These are phyloP conservation scores for Naganishia sp. DNA, from an alignment of 1,284 basidiomycete species.

Conservation along the genomic window DNA sequence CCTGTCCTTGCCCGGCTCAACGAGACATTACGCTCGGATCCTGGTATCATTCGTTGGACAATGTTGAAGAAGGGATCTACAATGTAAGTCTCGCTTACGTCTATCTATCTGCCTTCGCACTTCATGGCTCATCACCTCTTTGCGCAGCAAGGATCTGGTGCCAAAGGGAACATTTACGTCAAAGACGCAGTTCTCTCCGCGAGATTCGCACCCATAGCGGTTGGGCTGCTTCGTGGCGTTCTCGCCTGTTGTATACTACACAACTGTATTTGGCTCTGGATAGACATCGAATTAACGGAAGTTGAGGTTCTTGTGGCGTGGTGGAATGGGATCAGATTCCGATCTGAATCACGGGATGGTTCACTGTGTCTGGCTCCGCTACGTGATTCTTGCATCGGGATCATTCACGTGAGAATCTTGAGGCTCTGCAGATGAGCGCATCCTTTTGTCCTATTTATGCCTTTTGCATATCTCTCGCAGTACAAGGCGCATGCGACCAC, in stretches of 20 bases:
- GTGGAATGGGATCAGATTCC: too few species aligned
- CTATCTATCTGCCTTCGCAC: background rate
- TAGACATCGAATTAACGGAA: background rate
- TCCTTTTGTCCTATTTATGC: too few species aligned
- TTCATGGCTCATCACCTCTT: background rate
- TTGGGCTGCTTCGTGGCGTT: background rate
- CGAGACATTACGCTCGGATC: slow-evolving; percentile 49
- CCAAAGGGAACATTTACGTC: slow-evolving; percentile 32
- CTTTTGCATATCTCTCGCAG: too few species aligned
- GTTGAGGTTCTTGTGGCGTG: background rate
- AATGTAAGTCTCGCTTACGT: slow-evolving; percentile 38
- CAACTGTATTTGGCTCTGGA: background rate
- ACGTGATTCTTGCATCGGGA: too few species aligned
- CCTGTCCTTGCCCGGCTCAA: slow-evolving; percentile 47
- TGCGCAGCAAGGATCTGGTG: slow-evolving; percentile 32
- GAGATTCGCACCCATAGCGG: slow-evolving; percentile 10
- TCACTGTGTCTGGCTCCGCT: too few species aligned
- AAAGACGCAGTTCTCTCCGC: slow-evolving; percentile 27
- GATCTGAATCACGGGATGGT: too few species aligned
- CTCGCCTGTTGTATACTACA: slow-evolving; percentile 7
- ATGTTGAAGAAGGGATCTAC: slow-evolving; percentile 44
- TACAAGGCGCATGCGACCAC: too few species aligned
- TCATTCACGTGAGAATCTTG: too few species aligned
- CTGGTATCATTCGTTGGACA: slow-evolving; percentile 50
- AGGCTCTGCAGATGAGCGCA: too few species aligned